These are phyloP conservation scores for Fusarium setosum DNA, from an alignment of 2,329 filamentous ascomycete genomes.

Conservation along the genomic window DNA sequence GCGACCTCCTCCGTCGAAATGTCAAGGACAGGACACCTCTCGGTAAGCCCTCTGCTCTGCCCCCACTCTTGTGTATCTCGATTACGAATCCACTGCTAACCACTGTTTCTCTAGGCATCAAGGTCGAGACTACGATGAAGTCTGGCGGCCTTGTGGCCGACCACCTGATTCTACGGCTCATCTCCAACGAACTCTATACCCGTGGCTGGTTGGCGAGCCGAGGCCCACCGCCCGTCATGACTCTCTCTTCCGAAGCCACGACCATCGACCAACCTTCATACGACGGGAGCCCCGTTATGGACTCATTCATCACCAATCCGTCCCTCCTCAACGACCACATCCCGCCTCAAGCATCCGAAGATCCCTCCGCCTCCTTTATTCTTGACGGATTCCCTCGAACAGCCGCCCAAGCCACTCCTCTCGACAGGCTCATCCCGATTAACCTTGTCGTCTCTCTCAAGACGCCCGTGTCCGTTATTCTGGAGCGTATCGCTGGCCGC, in stretches of 20 bases:
- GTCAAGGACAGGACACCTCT: constrained; percentile 88
- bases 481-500: constrained; percentile 88
- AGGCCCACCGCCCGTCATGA: constrained; percentile 61
- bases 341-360: constrained; percentile 66
- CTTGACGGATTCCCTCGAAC: constrained; percentile 97
- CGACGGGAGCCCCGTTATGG: constrained; percentile 48
- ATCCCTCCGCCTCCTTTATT: constrained; percentile 87
- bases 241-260: constrained; percentile 58
- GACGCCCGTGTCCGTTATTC: constrained; percentile 87
- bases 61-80: neutral
- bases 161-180: constrained; percentile 89
- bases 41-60: constrained; percentile 65
- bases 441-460: constrained; percentile 91
- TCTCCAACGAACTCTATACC: constrained; percentile 86
- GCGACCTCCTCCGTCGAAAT: constrained; percentile 91
- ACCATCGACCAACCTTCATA: constrained; percentile 51
- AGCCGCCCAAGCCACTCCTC: constrained; percentile 78
- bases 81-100: constrained; percentile 11
- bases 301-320: constrained; percentile 54
- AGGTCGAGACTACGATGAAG: constrained; percentile 90
- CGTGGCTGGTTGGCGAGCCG: constrained; percentile 82
- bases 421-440: constrained; percentile 89
- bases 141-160: constrained; percentile 91
- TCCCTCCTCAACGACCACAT: constrained; percentile 51
- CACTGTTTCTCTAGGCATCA: constrained; percentile 72